Conservation (phyloP, 805 yeast genomes). For the Saccharomycopsis selenospora region DNA sequence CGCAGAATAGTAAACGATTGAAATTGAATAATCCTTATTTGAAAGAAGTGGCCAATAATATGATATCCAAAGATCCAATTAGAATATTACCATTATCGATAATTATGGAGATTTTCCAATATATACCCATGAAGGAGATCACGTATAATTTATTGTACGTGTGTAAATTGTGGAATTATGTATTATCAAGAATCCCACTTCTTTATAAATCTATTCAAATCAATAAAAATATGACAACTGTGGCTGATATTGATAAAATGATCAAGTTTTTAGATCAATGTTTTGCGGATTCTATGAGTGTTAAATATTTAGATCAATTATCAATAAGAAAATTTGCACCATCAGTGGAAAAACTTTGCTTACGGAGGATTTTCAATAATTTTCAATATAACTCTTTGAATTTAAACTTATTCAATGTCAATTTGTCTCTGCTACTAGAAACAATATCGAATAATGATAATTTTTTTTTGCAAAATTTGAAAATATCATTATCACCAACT, state of each 20-base stretch:
- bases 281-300: background rate
- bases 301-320: background rate
- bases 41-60: background rate
- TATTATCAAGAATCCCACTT: slow-evolving; percentile 10
- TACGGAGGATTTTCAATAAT: background rate
- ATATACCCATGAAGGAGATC: slow-evolving; percentile 6
- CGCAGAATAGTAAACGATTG: no score
- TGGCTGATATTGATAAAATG: background rate
- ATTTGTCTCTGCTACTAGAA: slow-evolving; percentile 14
- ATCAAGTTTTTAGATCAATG: background rate
- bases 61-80: slow-evolving; percentile 3
- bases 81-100: slow-evolving; percentile 10
- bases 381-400: background rate
- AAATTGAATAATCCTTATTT: background rate
- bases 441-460: slow-evolving; percentile 2
- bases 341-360: background rate
- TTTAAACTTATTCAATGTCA: slow-evolving; percentile 13
- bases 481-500: slow-evolving; percentile 10
- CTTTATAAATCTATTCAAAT: slow-evolving; percentile 7
- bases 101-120: slow-evolving; percentile 7
- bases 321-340: background rate
- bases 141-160: slow-evolving; percentile 5
- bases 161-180: slow-evolving; percentile 10
- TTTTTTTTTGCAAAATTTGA: background rate
- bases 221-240: slow-evolving; percentile 1